These are phyloP conservation scores for Linnemannia exigua DNA, from an alignment of 192 early-diverging fungal genomes.

Conservation along the genomic window DNA sequence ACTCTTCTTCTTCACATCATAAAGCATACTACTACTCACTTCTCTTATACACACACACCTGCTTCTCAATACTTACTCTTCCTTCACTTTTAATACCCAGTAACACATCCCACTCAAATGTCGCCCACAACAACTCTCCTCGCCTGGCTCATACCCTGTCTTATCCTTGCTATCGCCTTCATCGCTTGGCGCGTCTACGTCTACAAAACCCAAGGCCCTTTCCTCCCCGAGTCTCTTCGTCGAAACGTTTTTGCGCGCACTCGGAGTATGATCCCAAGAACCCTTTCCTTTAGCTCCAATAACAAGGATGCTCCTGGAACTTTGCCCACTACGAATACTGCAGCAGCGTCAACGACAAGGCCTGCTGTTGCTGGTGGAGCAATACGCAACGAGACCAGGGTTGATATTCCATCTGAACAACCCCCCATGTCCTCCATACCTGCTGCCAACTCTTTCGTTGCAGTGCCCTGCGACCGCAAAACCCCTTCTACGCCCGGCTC, in stretches of 20 bases:
- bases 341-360: too few species aligned
- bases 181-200: constrained; percentile 35
- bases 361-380: constrained; percentile 1
- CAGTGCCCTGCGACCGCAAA: not conserved
- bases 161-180: constrained; percentile 15
- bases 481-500: constrained; percentile 4
- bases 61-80: too few species aligned
- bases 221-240: constrained; percentile 29
- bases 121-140: constrained; percentile 34
- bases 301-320: constrained; percentile 2
- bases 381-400: constrained; percentile 36
- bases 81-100: not conserved
- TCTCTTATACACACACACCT: not conserved
- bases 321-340: not conserved
- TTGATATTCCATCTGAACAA: constrained; percentile 9
- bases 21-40: not conserved
- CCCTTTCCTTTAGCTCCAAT: constrained; percentile 14
- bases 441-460: not conserved
- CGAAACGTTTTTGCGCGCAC: constrained; percentile 48
- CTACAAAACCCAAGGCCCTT: constrained; percentile 35
- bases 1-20: not conserved
- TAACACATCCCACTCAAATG: not conserved
- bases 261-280: constrained; percentile 28
- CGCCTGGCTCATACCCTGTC: constrained; percentile 43
- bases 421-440: constrained; percentile 16